Evolutionary conservation across 257 asterid species (phyloP), one percentile per base, ranked within the genome.

Genomic region (Linaria vulgaris): DNA sequence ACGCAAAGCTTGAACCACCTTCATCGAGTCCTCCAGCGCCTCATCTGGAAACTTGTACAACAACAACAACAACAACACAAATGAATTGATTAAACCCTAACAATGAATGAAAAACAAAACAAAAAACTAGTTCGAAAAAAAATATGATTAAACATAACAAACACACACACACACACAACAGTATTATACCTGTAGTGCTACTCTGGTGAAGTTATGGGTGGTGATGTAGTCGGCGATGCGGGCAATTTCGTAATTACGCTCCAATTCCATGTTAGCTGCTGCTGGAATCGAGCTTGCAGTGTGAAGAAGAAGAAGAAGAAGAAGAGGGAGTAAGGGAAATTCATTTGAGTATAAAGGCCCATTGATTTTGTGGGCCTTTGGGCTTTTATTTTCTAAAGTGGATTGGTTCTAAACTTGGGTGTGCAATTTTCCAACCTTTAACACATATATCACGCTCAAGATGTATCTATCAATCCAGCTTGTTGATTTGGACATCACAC

Each of bases 21-120:
- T 74, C 63, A 76, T 74, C 0, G 97, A 85, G 66, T 92, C 95
- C 75, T 76, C 72, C 79, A 92, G 75, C 30, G 85, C 71, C 77
- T 82, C 86, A 70, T 90, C 97, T 0, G 96, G 98, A 73, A 91
- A 86, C 96, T 86, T 39, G 60, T 37, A 53, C 49, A 43, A 58
- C 68, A 69, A 44, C 56, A 65, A 34, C 25, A 67, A 25, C 41
- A 61, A 38, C 20, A 46, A 68, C n/a, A 49, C 21, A 12, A 27
- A 60, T 49, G n/a, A 23, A 61, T 5, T 22, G 21, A 56, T 19
- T 30, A 37, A 38, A 27, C 23, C 47, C 22, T 17, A 46, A 27
- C 12, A 49, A 17, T 17, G 37, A 30, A 59, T 15, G 31, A 8
- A 47, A 46, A 21, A n/a, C n/a, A n/a, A n/a, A n/a, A n/a, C n/a